Evolutionary conservation across 495 filamentous ascomycete species (phyloP).

Genomic region (Pseudomonodictys pantanalensis): DNA sequence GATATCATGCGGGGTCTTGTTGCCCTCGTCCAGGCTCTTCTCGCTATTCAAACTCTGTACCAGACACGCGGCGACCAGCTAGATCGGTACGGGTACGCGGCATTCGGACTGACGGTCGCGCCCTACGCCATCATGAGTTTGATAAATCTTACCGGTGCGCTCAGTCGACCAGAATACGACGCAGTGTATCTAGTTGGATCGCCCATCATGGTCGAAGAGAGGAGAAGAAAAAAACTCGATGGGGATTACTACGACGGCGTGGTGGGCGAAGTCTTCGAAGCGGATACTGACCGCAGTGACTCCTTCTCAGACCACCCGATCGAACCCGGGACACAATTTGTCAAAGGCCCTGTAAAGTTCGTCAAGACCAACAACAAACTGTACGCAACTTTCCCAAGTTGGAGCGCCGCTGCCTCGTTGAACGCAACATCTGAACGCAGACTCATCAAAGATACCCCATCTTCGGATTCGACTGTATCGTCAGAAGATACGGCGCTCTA

Average conservation of each 20-base stretch:
- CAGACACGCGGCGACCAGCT: slow-evolving; percentile 15
- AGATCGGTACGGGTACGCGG: slow-evolving; percentile 9
- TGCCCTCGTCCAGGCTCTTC: slow-evolving; percentile 7
- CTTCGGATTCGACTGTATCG: neutral
- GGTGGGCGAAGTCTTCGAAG: slow-evolving; percentile 3
- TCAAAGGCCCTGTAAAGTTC: neutral
- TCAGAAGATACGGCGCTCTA: neutral
- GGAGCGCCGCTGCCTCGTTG: neutral
- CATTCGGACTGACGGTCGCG: slow-evolving; percentile 24
- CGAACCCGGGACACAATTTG: neutral
- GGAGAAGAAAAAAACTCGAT: neutral
- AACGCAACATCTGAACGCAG: neutral
- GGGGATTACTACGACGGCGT: slow-evolving; percentile 7
- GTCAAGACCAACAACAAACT: neutral
- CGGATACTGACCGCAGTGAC: neutral
- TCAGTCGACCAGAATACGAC: slow-evolving; percentile 8
- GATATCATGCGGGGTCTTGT: neutral
- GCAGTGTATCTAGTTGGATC: slow-evolving; percentile 10
- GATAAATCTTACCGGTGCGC: slow-evolving; percentile 7
- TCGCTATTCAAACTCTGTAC: slow-evolving; percentile 12
- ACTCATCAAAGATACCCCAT: neutral
- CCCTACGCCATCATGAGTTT: slow-evolving; percentile 17
- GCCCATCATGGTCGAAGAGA: slow-evolving; percentile 11
- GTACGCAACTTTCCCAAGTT: neutral
- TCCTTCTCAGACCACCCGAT: neutral